Evolutionary conservation across 2,329 filamentous ascomycete species (phyloP), one percentile per base, ranked within the genome.

Genomic region (Ophiosphaerella korrae): DNA sequence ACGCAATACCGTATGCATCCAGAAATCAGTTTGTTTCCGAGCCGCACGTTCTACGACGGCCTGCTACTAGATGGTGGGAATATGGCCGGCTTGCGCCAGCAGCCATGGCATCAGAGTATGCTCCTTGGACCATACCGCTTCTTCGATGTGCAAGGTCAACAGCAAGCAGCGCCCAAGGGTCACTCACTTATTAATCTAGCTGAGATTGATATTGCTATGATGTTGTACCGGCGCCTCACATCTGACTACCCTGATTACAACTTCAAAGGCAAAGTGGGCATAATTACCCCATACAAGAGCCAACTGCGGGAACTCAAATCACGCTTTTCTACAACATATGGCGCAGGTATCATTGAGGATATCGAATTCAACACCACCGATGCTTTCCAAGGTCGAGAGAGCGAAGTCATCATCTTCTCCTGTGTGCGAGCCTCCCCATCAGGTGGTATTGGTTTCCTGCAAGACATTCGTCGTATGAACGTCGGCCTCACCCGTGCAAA

Each of bases 1-100:
- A 94, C 89, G 48, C 94, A 99, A 70, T 99, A 99, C 72, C 94
- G 94, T 75, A 99, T 99, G 95, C 94, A 99, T 76, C 94, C 95
- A 0, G 90, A 94, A 61, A 99, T 99, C 71, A 96, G 92, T 73
- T 74, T 80, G 45, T 99, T 97, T 73, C 94, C 95, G 1, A 96
- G 92, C 72, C 79, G 83, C 62, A 88, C 92, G 44, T 99, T 99
- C 76, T 99, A 99, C 76, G 91, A 97, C 69, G 86, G 90, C 24
- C 85, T 86, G 57, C 84, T 99, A 9, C 80, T 92, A 57, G 92
- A 99, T 72, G 94, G 95, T 21, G 83, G 83, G 53, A 84, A 89
- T 59, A 97, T 97, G 92, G 85, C 82, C 3, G 79, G 77, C 47
- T 79, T 96, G 45, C 88, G 94, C 41, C 77, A 80, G 52, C 86